phyloP scores from a whole-genome alignment of 108 stramenopile genomes.

The Fistulifera solaris region DNA sequence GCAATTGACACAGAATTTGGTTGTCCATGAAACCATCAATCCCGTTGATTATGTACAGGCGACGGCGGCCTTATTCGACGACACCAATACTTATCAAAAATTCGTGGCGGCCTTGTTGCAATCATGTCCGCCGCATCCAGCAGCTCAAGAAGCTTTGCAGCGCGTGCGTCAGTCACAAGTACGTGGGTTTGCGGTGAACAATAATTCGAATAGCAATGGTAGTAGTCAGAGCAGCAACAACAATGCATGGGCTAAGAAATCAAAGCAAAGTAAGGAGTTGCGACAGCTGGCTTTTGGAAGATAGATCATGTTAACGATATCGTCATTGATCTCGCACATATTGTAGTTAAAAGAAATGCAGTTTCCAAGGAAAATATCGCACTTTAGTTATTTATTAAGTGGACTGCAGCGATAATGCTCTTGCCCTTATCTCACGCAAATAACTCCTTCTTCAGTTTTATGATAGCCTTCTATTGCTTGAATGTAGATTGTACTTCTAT shows the following conservation, averaged over 20 bases:
- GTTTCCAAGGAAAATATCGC: too few relatives aligned
- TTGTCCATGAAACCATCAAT: slow-evolving; percentile 35
- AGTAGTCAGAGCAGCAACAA: slow-evolving; percentile 21
- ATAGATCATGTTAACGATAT: slow-evolving; percentile 5
- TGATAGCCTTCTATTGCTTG: too few relatives aligned
- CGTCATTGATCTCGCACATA: too few relatives aligned
- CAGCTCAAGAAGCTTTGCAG: slow-evolving; percentile 33
- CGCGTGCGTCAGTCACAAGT: slow-evolving; percentile 42
- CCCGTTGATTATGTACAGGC: slow-evolving; percentile 68
- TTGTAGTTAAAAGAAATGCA: too few relatives aligned
- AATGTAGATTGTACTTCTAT: too few relatives aligned
- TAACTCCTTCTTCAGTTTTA: too few relatives aligned
- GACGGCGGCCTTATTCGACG: slow-evolving; percentile 59
- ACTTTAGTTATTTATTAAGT: too few relatives aligned
- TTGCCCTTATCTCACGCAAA: too few relatives aligned
- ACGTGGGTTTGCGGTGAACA: slow-evolving; percentile 2
- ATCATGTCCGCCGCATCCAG: slow-evolving; percentile 50
- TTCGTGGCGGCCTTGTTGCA: slow-evolving; percentile 53
- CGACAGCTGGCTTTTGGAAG: slow-evolving; percentile 38
- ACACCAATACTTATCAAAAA: slow-evolving; percentile 49
- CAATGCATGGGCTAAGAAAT: slow-evolving; percentile 7
- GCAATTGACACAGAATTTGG: slow-evolving; percentile 46
- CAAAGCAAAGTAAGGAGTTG: slow-evolving; percentile 39
- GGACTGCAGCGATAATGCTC: too few relatives aligned
- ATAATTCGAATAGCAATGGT: background rate